Percentiles rank a stretch among this genome's conserved stretches.
phyloP scores from a whole-genome alignment of 805 yeast species.

The Kodamaea sagamina region DNA sequence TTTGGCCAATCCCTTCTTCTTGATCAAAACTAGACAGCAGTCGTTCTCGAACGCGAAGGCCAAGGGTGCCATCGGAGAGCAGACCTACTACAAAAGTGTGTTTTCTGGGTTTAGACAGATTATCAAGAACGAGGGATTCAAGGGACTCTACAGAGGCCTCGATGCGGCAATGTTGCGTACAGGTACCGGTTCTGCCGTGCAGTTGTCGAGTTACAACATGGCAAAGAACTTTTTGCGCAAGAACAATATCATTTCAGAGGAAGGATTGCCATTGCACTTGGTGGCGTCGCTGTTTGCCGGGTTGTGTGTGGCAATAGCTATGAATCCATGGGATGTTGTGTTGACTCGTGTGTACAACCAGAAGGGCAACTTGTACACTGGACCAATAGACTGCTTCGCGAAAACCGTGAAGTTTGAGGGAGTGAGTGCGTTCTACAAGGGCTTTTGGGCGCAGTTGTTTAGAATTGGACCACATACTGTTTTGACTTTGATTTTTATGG shows the following conservation, averaged over 20 bases:
- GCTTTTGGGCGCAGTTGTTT: constrained; percentile 88
- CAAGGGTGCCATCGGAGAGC: constrained; percentile 72
- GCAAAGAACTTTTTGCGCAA: constrained; percentile 64
- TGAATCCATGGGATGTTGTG: constrained; percentile 98
- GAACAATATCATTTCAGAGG: constrained; percentile 53
- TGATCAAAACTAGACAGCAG: constrained; percentile 96
- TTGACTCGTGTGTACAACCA: constrained; percentile 95
- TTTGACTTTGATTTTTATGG: constrained; percentile 89
- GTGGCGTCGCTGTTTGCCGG: constrained; percentile 79
- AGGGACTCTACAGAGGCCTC: constrained; percentile 84
- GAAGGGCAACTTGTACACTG: constrained; percentile 80
- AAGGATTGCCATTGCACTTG: constrained; percentile 67
- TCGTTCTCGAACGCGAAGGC: constrained; percentile 62
- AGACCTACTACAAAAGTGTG: constrained; percentile 77
- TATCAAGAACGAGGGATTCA: constrained; percentile 65
- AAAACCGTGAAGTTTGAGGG: constrained; percentile 88
- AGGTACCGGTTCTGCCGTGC: constrained; percentile 94
- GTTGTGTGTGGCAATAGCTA: constrained; percentile 87
- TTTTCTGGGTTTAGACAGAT: constrained; percentile 68
- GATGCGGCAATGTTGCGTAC: constrained; percentile 94
- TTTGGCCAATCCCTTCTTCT: constrained; percentile 86
- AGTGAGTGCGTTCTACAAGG: constrained; percentile 84
- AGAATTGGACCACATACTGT: constrained; percentile 96
- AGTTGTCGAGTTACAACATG: constrained; percentile 84
- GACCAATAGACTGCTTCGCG: constrained; percentile 84